Evolutionary conservation across 2,329 filamentous ascomycete genomes (phyloP), one percentile per base, ranked within the genome.

Genomic region (Diaporthe eres): DNA sequence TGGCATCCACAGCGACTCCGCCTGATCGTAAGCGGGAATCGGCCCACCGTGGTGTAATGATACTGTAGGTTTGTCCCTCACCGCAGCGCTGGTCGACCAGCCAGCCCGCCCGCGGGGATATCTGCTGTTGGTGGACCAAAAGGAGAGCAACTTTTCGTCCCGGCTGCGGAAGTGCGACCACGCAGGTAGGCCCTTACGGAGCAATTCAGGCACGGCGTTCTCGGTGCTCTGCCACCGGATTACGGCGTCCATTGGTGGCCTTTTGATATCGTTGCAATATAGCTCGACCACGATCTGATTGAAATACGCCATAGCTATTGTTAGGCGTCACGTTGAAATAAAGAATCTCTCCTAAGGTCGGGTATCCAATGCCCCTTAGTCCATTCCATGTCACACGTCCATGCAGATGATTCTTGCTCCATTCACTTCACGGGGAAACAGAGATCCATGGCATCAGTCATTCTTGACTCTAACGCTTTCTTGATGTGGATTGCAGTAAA

Each of bases 1-100:
- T 73, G 84, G 83, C 34, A 55, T 49, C 83, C 82, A 1, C 85
- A 83, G 84, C 83, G 4, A 83, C 91, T 60, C 90, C 90, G 4
- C 86, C 86, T 94, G 4, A 84, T 94, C 6, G 92, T 92, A 4
- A 4, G 93, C 93, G 19, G 91, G 92, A 1, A 88, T 92, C n/a
- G 92, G 91, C 0, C 93, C 93, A 1, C 83, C 94, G n/a, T 92
- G 93, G 4, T 94, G 94, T 70, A 55, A 42, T 22, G 49, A 68
- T 10, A 25, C 31, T 25, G 22, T 55, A 31, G 31, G 12, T 94
- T 12, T 94, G 31, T 86, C 93, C 76, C 92, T 91, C 1, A 92
- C 94, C 72, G 91, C 91, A 37, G 92, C 92, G 1, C 83, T 94
- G 61, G 92, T 58, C 55, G 25, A 22, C 94, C 2, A 90, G 89